These are phyloP conservation scores for Xylariaceae sp. DNA, from an alignment of 2,329 filamentous ascomycete genomes.

Conservation along the genomic window DNA sequence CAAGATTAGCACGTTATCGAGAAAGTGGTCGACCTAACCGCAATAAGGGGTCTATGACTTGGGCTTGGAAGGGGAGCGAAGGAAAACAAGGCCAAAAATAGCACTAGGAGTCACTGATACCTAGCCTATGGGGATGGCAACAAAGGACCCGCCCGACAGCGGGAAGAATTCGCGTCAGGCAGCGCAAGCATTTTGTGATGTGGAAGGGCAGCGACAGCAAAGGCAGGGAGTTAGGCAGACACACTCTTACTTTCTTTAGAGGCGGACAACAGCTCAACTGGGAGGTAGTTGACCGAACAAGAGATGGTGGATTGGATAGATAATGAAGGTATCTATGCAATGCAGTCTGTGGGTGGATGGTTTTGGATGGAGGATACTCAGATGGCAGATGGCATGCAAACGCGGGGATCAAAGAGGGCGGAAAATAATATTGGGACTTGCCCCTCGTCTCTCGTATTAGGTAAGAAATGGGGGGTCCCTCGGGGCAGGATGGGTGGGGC, in stretches of 20 bases:
- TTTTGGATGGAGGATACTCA: conserved; percentile 1
- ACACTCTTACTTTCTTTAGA: conserved; percentile 10
- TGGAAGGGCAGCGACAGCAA: background rate
- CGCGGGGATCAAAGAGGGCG: conserved; percentile 16
- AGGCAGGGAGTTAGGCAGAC: conserved; percentile 16
- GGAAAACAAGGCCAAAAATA: background rate
- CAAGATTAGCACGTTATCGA: conserved; percentile 9
- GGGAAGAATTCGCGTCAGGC: conserved; percentile 9
- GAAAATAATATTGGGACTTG: conserved; percentile 11
- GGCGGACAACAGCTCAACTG: conserved; percentile 4
- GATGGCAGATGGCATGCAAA: conserved; percentile 11
- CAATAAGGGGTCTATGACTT: background rate
- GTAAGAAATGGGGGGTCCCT: conserved; percentile 2
- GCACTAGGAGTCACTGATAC: conserved; percentile 2
- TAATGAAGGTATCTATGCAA: conserved; percentile 6
- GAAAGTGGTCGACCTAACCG: background rate
- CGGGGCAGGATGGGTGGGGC: background rate
- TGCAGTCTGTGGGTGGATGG: conserved; percentile 6
- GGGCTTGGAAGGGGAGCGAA: background rate
- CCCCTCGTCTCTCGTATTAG: conserved; percentile 10
- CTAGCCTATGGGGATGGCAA: background rate
- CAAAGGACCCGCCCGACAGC: conserved; percentile 8
- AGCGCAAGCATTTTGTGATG: background rate
- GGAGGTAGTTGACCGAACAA: conserved; percentile 1
- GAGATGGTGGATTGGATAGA: conserved; percentile 5